A percentile compares a stretch with the other conserved stretches of the same genome.
phyloP scores from a whole-genome alignment of 129 eudicot genomes.

The Cynara cardunculus region DNA sequence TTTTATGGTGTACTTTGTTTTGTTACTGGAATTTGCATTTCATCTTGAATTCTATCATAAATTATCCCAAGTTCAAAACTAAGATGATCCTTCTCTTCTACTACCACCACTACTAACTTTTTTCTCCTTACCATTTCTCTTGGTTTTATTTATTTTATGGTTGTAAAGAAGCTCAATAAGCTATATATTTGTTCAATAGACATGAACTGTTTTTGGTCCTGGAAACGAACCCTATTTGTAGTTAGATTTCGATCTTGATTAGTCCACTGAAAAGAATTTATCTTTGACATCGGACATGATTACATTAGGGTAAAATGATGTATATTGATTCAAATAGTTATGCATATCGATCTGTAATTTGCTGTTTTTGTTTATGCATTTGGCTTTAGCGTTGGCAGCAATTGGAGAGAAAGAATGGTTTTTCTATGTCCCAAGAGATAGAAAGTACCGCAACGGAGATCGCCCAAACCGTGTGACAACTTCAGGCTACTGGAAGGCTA shows the following conservation, averaged over 20 bases:
- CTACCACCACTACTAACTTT: neutral
- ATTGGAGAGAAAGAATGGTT: conserved; percentile 99
- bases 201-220: neutral
- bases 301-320: neutral
- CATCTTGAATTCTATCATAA: neutral
- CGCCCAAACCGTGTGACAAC: conserved; percentile 93
- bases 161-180: neutral
- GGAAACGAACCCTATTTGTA: neutral
- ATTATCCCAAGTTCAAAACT: neutral
- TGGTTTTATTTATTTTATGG: neutral
- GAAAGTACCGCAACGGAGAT: conserved; percentile 91
- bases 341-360: neutral
- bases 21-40: neutral
- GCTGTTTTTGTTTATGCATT: neutral
- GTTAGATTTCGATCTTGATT: neutral
- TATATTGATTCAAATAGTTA: neutral
- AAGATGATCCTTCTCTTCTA: neutral
- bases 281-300: neutral
- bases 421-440: conserved; percentile 93
- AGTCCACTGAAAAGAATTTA: neutral
- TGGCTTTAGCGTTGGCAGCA: conserved; percentile 69
- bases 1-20: neutral
- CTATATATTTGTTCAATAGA: neutral
- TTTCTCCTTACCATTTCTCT: neutral
- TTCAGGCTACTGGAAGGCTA: conserved; percentile 98